Evolutionary conservation across 2,329 filamentous ascomycete genomes (phyloP), one percentile per base, ranked within the genome.

Genomic region (Botryotinia convoluta): DNA sequence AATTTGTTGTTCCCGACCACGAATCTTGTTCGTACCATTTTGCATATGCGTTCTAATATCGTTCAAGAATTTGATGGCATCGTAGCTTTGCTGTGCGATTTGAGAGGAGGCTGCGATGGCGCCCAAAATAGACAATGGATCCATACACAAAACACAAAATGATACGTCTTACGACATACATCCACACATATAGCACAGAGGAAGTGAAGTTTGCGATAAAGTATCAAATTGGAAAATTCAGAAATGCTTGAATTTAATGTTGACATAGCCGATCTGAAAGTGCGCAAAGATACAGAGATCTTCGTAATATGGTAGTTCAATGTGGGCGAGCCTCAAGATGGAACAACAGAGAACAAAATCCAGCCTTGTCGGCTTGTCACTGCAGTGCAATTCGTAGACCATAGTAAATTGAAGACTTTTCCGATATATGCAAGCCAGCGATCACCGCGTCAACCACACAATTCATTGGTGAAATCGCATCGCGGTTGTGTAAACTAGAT

Each of bases 91-190:
- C n/a, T 62, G 32, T 1, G 57, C 67, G 16, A 74, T 63, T 37
- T 71, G 61, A 42, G 72, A 61, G n/a, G 44, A 68, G 32, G 73
- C 64, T 54, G 73, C 69, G 26, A 61, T 45, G 22, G 68, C 72
- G 32, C 73, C 73, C 20, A 74, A 29, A 22, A 73, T n/a, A 22
- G 54, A 54, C 14, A 71, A 22, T 39, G 71, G 73, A 44, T 74
- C 65, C 71, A 74, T 74, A 29, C 42, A 32, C 7, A 8, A 51
- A 48, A 67, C 14, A 20, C 64, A 39, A 20, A n/a, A 37, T 54
- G 1, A 37, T 67, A 37, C n/a, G 1, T 37, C 61, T 57, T 57
- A n/a, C 8, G 8, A n/a, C 16, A 48, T n/a, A 20, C 14, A 37
- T 20, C 10, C 2, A n/a, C 48, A 10, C 0, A 20, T 39, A 51